phyloP scores from a whole-genome alignment of 2,329 filamentous ascomycete genomes.

The Trichoderma gracile region DNA sequence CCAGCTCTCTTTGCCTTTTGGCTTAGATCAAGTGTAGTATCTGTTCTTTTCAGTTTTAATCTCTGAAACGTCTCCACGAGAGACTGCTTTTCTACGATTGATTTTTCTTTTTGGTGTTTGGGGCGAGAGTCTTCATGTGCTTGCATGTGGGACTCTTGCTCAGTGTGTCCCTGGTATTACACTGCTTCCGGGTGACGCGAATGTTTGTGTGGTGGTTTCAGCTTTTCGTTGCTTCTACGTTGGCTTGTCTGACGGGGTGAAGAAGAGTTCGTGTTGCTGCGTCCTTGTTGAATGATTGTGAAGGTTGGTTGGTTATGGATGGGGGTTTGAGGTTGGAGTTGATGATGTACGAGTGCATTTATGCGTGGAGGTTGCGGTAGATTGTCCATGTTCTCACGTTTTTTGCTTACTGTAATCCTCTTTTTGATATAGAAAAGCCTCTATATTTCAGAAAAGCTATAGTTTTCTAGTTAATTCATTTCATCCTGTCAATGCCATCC shows the following conservation, averaged over 20 bases:
- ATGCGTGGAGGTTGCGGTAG: neutral
- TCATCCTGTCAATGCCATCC: too few relatives aligned
- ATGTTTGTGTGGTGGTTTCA: conserved; percentile 26
- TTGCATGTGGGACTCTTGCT: conserved; percentile 41
- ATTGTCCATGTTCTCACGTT: neutral
- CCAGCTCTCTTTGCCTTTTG: conserved; percentile 53
- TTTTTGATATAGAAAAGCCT: too few relatives aligned
- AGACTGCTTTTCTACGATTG: conserved; percentile 67
- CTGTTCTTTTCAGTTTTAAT: conserved; percentile 98
- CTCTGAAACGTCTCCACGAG: conserved; percentile 77
- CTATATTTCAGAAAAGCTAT: too few relatives aligned
- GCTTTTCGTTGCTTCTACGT: conserved; percentile 40
- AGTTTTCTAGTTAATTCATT: too few relatives aligned
- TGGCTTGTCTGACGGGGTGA: conserved; percentile 25
- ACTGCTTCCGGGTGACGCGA: conserved; percentile 46
- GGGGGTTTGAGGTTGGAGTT: neutral
- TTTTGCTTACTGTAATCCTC: too few relatives aligned
- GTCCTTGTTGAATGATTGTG: too few relatives aligned
- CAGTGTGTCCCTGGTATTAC: conserved; percentile 47
- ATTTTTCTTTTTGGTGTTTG: conserved; percentile 58
- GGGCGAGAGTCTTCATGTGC: conserved; percentile 40
- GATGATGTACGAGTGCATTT: neutral
- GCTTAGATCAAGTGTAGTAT: conserved; percentile 94
- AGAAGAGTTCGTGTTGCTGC: conserved; percentile 9
- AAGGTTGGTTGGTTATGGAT: too few relatives aligned